Base-by-base conservation (phyloP, 768 basidiomycete species). In the Chalciporus chontae region DNA sequence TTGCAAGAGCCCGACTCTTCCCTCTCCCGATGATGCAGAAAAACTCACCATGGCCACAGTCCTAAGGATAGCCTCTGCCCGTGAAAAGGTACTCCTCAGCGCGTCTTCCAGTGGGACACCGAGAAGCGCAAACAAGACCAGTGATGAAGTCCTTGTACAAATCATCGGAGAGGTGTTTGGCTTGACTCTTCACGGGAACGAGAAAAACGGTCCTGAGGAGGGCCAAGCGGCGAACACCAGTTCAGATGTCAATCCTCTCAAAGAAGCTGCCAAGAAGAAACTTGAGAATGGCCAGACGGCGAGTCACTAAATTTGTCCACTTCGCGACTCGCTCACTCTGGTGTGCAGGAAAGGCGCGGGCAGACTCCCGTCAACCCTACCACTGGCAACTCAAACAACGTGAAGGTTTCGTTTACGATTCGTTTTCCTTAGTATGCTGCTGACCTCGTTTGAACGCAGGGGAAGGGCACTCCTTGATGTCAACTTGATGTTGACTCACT, bases 1-100 rank as follows among this genome's bases (percentile, higher is more conserved):
- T 0, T 80, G 80, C 42, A 68, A 69, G 10, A 78, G 82, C 4
- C 70, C 73, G 0, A 73, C 73, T 1, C 75, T 84, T 0, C 71
- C 84, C 14, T 72, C 70, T 0, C 65, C 77, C 1, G 71, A 72
- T 9, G 89, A 88, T 50, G 83, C 78, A 32, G 61, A 67, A 3
- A 66, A 68, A 29, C 69, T 90, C n/a, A 81, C 83, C 41, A 62
- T 81, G 59, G 77, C 83, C 32, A 81, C 80, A 0, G 71, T 79
- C 0, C 62, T 85, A 1, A 72, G 64, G 27, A 69, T 87, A 15
- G 79, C 79, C 0, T 62, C 67, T 1, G 79, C 78, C 3, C 74
- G 85, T 1, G 85, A 87, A 51, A 65, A 65, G 15, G 61, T 59
- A 8, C 60, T 56, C 42, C 72, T 72, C 23, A 66, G 74, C 5